phyloP scores from a whole-genome alignment of 2,329 filamentous ascomycete species.

The Xylaria hypoxylon region DNA sequence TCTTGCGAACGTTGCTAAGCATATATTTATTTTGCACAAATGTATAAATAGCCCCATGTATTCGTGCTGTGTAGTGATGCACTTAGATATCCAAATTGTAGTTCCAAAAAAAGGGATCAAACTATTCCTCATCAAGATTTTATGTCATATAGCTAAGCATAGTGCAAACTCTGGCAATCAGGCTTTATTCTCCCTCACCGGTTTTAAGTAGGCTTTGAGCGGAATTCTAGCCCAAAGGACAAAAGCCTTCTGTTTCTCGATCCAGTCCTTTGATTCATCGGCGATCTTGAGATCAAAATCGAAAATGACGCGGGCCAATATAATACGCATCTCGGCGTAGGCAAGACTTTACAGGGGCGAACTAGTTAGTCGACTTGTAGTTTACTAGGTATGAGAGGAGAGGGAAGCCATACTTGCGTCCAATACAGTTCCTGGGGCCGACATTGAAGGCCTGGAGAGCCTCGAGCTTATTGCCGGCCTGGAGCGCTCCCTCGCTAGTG shows the following conservation, averaged over 20 bases:
- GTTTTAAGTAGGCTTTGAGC: conserved; percentile 42
- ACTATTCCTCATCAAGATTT: background rate
- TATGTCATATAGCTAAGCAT: background rate
- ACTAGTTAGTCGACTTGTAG: conserved; percentile 15
- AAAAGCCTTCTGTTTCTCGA: conserved; percentile 50
- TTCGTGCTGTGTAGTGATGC: background rate
- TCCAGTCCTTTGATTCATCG: conserved; percentile 52
- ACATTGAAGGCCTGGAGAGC: conserved; percentile 53
- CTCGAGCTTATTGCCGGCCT: conserved; percentile 48
- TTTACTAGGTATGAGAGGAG: background rate
- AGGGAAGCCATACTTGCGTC: conserved; percentile 52
- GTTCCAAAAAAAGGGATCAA: background rate
- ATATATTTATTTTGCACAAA: background rate
- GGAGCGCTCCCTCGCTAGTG: conserved; percentile 44
- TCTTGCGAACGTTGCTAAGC: background rate
- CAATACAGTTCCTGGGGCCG: conserved; percentile 56
- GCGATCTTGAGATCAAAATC: conserved; percentile 59
- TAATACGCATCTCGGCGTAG: conserved; percentile 61
- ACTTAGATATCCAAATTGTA: background rate
- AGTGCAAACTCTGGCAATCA: background rate
- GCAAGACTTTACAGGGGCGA: conserved; percentile 51
- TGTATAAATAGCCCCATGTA: background rate
- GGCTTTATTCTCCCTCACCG: conserved; percentile 27
- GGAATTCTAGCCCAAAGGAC: conserved; percentile 51
- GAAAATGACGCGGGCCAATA: conserved; percentile 58